Base-by-base conservation (phyloP, 768 basidiomycete genomes). In the Amanita phalloides region DNA sequence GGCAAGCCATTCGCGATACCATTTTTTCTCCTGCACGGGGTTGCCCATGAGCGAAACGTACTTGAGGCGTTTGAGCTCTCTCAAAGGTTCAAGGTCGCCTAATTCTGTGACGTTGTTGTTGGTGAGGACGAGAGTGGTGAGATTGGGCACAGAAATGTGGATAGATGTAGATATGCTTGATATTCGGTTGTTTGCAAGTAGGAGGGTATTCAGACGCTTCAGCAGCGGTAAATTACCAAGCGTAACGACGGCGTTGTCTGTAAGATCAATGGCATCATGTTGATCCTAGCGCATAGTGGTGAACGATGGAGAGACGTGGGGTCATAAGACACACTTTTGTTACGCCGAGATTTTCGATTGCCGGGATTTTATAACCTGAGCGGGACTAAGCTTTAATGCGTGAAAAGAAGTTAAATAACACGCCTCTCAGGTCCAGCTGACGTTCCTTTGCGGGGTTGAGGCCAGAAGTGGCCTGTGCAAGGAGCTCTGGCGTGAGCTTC, bases 1-100 rank as follows among this genome's bases (percentile, higher is more conserved):
- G 60, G 88, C 82, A 74, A 93, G 80, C 91, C 91, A 95, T 73
- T 91, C 89, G 73, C 90, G 87, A 74, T 94, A 95, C 82, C 86
- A 90, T 79, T 91, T 90, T 76, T 87, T 88, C 72, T 92, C 86
- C 64, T 76, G 71, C 30, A 93, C 88, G 51, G 92, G 90, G 59
- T 89, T 89, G 21, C 89, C 90, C 56, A 89, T 59, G 57, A 94
- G 68, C 35, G 81, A 81, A 47, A 95, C 66, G 62, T 83, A 90
- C 64, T 82, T 79, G 58, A 95, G 79, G 35, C 76, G 72, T 63
- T 73, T 81, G 51, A 90, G 66, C 60, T 89, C 86, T 64, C 81
- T 86, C 48, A 91, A 72, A 20, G 90, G 82, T 60, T 91, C 88
- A 42, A 92, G 78, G 62, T 92, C 90, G 20, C 90, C 90, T 30